Evolutionary conservation across 257 asterid genomes (phyloP), one percentile per base, ranked within the genome.

Genomic region (Oldenlandia corymbosa): DNA sequence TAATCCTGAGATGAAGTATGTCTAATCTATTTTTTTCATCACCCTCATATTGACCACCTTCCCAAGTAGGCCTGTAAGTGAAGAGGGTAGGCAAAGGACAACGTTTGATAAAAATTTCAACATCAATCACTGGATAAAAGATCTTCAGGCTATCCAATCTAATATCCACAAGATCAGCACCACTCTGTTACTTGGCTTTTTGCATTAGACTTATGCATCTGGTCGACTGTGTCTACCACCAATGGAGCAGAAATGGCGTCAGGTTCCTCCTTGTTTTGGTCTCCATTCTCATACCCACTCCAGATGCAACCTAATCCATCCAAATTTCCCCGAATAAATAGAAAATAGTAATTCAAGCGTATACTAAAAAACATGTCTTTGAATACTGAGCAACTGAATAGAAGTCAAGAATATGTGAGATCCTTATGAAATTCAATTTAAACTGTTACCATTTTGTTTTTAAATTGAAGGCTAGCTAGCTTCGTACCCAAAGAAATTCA

Each of bases 31-130:
- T 71, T 50, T 59, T 79, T 67, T 92, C 99, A 70, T 85, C 96
- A 66, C 99, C 99, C 70, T 72, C 84, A 68, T 92, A 92, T 62
- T 74, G 77, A 72, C 99, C 99, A 73, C 99, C 99, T 82, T 92
- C 99, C 99, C 99, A 92, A 31, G 50, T 73, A 30, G 99, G 99
- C 79, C 99, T 93, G 94, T 93, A 85, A 73, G 99, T 93, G 69
- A 93, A 84, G 61, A 93, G 88, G 73, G 95, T 90, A 36, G 99
- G 99, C 81, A 93, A 75, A 66, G 99, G 97, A 68, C 84, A 90
- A 31, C 58, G 78, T 39, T 74, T 83, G 78, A 93, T 81, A 30
- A 93, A 62, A 69, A 46, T 75, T 46, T 79, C 76, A 13, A 93
- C 74, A 77, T 93, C 94, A 3, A 59, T 12, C 32, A 46, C 71